Evolutionary conservation across 805 yeast species (phyloP).

Genomic region (Candida nitratophila): DNA sequence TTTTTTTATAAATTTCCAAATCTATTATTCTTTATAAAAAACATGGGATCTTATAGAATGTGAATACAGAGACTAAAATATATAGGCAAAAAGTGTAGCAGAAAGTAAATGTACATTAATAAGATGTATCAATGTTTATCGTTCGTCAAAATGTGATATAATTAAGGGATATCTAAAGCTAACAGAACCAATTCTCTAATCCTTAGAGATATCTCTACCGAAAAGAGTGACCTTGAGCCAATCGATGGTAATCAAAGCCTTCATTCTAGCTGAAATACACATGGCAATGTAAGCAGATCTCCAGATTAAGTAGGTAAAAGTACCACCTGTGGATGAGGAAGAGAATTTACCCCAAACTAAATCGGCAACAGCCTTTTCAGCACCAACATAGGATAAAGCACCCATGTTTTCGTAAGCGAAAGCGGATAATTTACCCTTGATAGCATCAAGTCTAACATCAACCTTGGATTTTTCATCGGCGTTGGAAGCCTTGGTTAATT

Average conservation of each 20-base stretch:
- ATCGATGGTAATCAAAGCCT: conserved; percentile 43
- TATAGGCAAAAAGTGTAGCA: neutral
- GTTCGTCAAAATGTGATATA: no score
- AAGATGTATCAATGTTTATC: neutral
- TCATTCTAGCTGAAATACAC: conserved; percentile 48
- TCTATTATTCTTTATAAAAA: neutral
- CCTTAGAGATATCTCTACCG: conserved; percentile 51
- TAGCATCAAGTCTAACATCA: conserved; percentile 29
- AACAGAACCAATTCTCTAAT: conserved; percentile 15
- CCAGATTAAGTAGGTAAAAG: conserved; percentile 48
- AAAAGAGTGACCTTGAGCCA: conserved; percentile 45
- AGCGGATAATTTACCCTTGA: conserved; percentile 24
- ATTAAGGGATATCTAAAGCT: no score
- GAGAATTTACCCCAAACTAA: conserved; percentile 50
- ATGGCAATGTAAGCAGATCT: conserved; percentile 48
- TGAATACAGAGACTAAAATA: neutral
- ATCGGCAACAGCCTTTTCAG: conserved; percentile 52
- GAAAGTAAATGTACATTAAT: neutral
- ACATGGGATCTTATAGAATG: neutral
- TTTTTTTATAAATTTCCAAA: neutral
- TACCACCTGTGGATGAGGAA: conserved; percentile 42
- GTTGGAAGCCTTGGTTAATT: conserved; percentile 30
- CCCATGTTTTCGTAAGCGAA: conserved; percentile 46
- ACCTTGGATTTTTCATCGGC: conserved; percentile 35
- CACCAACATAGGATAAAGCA: conserved; percentile 49